A percentile compares a stretch with the other conserved stretches of the same genome.
Conservation (phyloP, 345 rosid genomes). For the Populus pruinosa region DNA sequence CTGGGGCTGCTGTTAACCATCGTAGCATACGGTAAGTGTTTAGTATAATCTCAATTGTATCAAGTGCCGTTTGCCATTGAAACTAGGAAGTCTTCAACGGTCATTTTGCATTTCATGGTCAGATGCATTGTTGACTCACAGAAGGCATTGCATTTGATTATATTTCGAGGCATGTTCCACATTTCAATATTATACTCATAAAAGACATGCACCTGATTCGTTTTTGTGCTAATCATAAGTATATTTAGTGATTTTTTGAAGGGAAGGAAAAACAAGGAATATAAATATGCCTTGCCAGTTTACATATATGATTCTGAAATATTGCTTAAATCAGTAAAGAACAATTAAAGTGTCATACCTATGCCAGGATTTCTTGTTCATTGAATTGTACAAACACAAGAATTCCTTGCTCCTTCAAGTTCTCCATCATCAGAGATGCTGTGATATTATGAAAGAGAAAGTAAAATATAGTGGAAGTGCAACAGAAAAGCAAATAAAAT, state of each 20-base stretch:
- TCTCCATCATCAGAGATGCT: conserved; percentile 65
- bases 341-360: not conserved
- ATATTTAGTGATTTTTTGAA: not conserved
- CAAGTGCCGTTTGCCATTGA: not conserved
- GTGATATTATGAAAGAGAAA: not conserved
- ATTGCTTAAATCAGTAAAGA: not conserved
- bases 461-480: not conserved
- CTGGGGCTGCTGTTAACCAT: no score
- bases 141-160: not conserved
- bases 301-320: not conserved
- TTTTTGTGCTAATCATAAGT: not conserved
- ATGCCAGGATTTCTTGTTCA: conserved; percentile 25
- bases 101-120: not conserved
- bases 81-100: not conserved
- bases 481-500: not conserved
- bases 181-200: not conserved
- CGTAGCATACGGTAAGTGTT: no score
- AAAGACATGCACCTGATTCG: not conserved
- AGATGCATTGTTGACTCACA: not conserved
- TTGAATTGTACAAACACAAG: conserved; percentile 64
- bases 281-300: no score
- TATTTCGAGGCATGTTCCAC: not conserved
- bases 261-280: no score
- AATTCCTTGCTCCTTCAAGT: conserved; percentile 45
- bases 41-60: no score